Percentiles rank a stretch among this genome's conserved stretches.
Evolutionary conservation across 2,329 filamentous ascomycete species (phyloP).

Genomic region (Myotisia sp.): DNA sequence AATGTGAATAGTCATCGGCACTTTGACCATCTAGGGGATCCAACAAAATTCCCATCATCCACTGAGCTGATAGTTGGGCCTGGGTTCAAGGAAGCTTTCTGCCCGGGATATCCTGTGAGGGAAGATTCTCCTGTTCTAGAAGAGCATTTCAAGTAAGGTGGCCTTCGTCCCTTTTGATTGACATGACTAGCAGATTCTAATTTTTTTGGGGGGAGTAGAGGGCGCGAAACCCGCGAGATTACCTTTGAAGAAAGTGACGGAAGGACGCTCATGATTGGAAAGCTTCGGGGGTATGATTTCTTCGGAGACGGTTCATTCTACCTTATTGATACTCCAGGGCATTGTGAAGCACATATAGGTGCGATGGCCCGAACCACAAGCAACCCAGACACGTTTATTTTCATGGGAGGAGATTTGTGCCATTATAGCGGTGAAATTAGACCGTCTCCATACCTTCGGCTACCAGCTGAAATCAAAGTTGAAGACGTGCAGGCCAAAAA

Average conservation of each 20-base stretch:
- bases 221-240: slow-evolving; percentile 15
- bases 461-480: too few relatives aligned
- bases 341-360: slow-evolving; percentile 17
- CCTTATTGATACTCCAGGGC: slow-evolving; percentile 18
- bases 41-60: slow-evolving; percentile 31
- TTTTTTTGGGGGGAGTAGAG: slow-evolving; percentile 21
- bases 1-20: too few relatives aligned
- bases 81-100: slow-evolving; percentile 34
- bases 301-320: slow-evolving; percentile 21
- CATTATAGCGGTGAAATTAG: slow-evolving; percentile 19
- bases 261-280: slow-evolving; percentile 12
- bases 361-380: slow-evolving; percentile 17
- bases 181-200: too few relatives aligned
- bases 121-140: slow-evolving; percentile 21
- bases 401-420: slow-evolving; percentile 18
- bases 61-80: slow-evolving; percentile 41
- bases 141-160: too few relatives aligned
- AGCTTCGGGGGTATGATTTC: slow-evolving; percentile 17
- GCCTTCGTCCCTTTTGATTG: too few relatives aligned
- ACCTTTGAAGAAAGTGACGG: slow-evolving; percentile 7
- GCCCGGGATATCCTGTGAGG: slow-evolving; percentile 36
- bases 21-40: slow-evolving; percentile 41
- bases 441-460: slow-evolving; percentile 15
- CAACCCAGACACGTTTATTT: slow-evolving; percentile 15
- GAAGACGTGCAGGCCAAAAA: too few relatives aligned